Percentiles rank a stretch among this genome's conserved stretches.
These are phyloP conservation scores for Globisporangium carolinianum DNA, from an alignment of 352 stramenopile genomes.

Conservation along the genomic window DNA sequence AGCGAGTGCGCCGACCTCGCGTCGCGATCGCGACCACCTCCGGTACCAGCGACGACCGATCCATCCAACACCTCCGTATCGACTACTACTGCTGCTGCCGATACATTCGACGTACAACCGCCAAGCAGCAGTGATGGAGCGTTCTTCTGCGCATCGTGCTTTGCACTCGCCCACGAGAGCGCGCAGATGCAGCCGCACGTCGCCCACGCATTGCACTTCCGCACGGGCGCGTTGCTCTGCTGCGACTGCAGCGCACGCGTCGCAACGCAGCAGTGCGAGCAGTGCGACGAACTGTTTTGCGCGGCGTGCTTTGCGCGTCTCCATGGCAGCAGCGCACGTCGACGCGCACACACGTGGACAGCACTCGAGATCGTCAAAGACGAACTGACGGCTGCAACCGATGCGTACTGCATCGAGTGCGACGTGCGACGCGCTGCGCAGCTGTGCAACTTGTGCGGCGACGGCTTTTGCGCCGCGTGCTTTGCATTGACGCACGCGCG, in stretches of 20 bases:
- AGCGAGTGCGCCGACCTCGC: constrained; percentile 16
- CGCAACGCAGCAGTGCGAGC: constrained; percentile 35
- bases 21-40: neutral
- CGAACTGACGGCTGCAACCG: constrained; percentile 32
- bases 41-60: neutral
- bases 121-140: constrained; percentile 13
- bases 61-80: neutral
- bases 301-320: constrained; percentile 34
- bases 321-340: constrained; percentile 22
- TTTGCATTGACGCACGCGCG: constrained; percentile 43
- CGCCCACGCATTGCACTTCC: constrained; percentile 40
- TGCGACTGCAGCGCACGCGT: constrained; percentile 40
- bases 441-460: constrained; percentile 74
- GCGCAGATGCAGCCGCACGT: constrained; percentile 34
- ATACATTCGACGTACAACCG: neutral
- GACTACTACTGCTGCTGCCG: neutral
- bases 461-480: constrained; percentile 65
- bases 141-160: constrained; percentile 70
- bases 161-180: constrained; percentile 36
- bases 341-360: constrained; percentile 31
- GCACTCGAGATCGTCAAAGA: constrained; percentile 51
- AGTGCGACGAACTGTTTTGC: constrained; percentile 66
- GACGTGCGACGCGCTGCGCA: constrained; percentile 31
- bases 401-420: constrained; percentile 69
- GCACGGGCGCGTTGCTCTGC: constrained; percentile 38